Evolutionary conservation across 2,329 filamentous ascomycete species (phyloP), one percentile per base, ranked within the genome.

Genomic region (Diaporthe citrichinensis): DNA sequence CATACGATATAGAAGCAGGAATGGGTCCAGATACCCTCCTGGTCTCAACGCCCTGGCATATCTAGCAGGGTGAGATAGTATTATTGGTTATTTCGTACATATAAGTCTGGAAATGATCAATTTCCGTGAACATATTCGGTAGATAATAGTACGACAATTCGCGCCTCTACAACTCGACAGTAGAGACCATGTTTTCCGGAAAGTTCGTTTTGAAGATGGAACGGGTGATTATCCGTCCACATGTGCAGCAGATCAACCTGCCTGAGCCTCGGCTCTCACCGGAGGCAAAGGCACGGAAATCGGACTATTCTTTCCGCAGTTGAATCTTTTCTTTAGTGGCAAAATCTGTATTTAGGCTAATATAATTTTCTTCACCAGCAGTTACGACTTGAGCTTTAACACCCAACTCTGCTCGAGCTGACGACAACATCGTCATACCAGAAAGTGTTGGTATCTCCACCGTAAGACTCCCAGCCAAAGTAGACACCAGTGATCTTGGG

Each of bases 381-480:
- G 9, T 25, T 28, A 8, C 36, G 68, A 20, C 72, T 82, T 78
- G 5, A 34, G 9, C 28, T 23, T 23, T 53, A 68, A 68, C 90
- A 91, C 46, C 89, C 89, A 78, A 90, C 84, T 46, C 88, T 84
- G 25, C 80, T 86, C 57, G 85, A 85, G 78, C 83, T 83, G 65
- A 92, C 81, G 9, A 82, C 86, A 77, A 92, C 86, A 79, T 92
- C 90, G 78, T 92, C 90, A 77, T 91, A 92, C 90, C 90, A 92
- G 78, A 92, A 88, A 2, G 90, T 92, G 81, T 92, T 92, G 3
- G 84, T 82, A 76, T 90, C 90, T 0, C 89, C 89, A 14, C 90
- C 89, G 78, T 92, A 92, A 6, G 87, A 89, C 85, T 92, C 90
- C 90, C 90, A 92, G 0, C 90, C 90, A 77, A 92, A 92, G 82